phyloP scores from a whole-genome alignment of 2,329 filamentous ascomycete species.

The Cyclaneusma minus region DNA sequence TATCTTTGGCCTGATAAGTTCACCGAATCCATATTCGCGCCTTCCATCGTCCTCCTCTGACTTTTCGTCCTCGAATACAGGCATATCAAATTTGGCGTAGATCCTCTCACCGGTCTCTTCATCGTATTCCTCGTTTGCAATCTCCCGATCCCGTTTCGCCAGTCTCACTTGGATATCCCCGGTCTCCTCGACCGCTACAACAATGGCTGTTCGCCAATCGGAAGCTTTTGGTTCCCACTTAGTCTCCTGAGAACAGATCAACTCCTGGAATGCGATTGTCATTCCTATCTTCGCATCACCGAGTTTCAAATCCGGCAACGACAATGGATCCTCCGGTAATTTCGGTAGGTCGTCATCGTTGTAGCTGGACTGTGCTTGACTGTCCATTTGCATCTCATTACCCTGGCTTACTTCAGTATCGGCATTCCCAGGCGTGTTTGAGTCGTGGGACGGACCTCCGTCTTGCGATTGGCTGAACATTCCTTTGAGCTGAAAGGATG shows the following conservation, averaged over 20 bases:
- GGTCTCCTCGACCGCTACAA: constrained; percentile 39
- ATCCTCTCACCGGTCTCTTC: constrained; percentile 52
- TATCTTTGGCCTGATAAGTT: constrained; percentile 55
- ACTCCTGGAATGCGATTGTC: constrained; percentile 54
- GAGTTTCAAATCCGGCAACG: constrained; percentile 32
- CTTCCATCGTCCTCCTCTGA: constrained; percentile 41
- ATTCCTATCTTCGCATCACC: constrained; percentile 39
- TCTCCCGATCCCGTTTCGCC: constrained; percentile 50
- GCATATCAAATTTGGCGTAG: constrained; percentile 67
- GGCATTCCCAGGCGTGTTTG: constrained; percentile 16
- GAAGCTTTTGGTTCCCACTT: constrained; percentile 51
- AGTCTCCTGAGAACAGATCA: constrained; percentile 43
- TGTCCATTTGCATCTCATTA: no score
- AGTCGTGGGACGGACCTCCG: constrained; percentile 13
- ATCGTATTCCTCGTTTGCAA: constrained; percentile 44
- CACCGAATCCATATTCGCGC: constrained; percentile 40
- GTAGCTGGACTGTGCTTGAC: no score
- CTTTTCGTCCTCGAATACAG: constrained; percentile 42
- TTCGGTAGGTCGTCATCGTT: constrained; percentile 47
- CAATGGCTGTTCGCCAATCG: constrained; percentile 47
- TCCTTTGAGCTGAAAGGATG: constrained; percentile 2
- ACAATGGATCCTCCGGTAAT: constrained; percentile 39
- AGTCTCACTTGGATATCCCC: constrained; percentile 44
- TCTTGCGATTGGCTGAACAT: constrained; percentile 11
- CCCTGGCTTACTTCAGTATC: constrained; percentile 25